Evolutionary conservation across 495 filamentous ascomycete species (phyloP).

Genomic region (Rhypophila decipiens): DNA sequence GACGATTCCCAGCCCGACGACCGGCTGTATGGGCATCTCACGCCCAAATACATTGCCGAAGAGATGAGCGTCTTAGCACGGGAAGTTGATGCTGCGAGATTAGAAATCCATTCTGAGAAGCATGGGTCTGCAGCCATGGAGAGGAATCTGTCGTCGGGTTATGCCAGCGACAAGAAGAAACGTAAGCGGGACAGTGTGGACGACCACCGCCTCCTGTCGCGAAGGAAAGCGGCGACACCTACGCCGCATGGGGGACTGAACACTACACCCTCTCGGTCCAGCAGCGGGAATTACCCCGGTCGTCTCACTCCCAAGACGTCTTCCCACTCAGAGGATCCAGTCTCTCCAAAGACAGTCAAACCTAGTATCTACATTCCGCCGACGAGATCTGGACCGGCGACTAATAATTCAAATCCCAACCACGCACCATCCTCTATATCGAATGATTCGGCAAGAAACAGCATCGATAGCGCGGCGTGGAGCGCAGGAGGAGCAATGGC

Average conservation of each 20-base stretch:
- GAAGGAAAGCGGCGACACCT: conserved; percentile 2
- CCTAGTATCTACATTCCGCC: background rate
- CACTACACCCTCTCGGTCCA: background rate
- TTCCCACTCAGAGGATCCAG: conserved; percentile 8
- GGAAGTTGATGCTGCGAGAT: conserved; percentile 46
- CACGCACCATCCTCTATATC: background rate
- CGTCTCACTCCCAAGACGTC: background rate
- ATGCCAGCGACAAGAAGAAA: conserved; percentile 31
- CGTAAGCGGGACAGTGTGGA: conserved; percentile 26
- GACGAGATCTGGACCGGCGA: too few relatives aligned
- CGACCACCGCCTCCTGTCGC: background rate
- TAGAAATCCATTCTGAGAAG: conserved; percentile 9
- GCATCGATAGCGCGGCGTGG: background rate
- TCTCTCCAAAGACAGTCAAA: conserved; percentile 32
- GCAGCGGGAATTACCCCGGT: background rate
- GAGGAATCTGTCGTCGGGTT: conserved; percentile 7
- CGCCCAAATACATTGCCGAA: conserved; percentile 68
- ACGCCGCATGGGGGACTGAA: background rate
- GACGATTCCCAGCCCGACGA: conserved; percentile 68
- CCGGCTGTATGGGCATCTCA: conserved; percentile 79
- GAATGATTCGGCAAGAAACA: background rate
- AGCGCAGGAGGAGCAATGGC: background rate
- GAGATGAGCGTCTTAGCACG: conserved; percentile 69
- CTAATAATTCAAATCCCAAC: conserved; percentile 10
- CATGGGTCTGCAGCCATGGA: background rate